Evolutionary conservation across 371 early-diverging fungal genomes (phyloP).

Genomic region (Zopfochytrium polystomum): DNA sequence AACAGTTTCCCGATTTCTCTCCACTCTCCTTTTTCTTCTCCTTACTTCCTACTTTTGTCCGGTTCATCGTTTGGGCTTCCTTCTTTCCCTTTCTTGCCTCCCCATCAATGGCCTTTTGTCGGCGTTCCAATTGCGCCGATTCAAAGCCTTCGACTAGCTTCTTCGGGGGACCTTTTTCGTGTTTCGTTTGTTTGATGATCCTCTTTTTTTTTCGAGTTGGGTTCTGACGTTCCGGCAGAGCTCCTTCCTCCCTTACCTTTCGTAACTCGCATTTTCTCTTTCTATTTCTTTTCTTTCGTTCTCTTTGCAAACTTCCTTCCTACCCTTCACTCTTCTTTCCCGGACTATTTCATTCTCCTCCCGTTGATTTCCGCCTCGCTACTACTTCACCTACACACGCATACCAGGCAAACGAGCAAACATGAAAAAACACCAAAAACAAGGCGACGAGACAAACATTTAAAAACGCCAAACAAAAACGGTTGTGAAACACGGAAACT

Average conservation of each 20-base stretch:
- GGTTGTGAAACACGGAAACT: too few relatives aligned
- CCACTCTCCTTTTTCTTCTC: too few relatives aligned
- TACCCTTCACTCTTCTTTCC: background rate
- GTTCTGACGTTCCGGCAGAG: background rate
- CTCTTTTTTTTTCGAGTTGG: background rate
- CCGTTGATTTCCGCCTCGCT: too few relatives aligned
- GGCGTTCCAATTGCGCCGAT: slow-evolving; percentile 1
- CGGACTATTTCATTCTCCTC: background rate
- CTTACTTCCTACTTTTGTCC: too few relatives aligned
- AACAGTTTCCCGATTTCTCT: too few relatives aligned
- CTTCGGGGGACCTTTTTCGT: background rate
- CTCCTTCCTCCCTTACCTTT: slow-evolving; percentile 4
- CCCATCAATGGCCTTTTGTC: too few relatives aligned
- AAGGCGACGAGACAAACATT: too few relatives aligned
- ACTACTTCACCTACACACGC: too few relatives aligned
- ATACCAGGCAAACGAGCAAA: too few relatives aligned
- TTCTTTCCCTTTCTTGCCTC: too few relatives aligned
- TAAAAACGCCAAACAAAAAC: too few relatives aligned
- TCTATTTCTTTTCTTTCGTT: slow-evolving; percentile 1
- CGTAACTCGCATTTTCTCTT: background rate
- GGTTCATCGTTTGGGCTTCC: too few relatives aligned
- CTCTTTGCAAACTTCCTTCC: background rate
- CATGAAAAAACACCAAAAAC: background rate
- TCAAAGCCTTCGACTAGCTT: background rate
- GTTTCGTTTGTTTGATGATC: slow-evolving; percentile 1